These are phyloP conservation scores for Porphyra umbilicalis DNA, from an alignment of 31 red algal species.

Conservation along the genomic window DNA sequence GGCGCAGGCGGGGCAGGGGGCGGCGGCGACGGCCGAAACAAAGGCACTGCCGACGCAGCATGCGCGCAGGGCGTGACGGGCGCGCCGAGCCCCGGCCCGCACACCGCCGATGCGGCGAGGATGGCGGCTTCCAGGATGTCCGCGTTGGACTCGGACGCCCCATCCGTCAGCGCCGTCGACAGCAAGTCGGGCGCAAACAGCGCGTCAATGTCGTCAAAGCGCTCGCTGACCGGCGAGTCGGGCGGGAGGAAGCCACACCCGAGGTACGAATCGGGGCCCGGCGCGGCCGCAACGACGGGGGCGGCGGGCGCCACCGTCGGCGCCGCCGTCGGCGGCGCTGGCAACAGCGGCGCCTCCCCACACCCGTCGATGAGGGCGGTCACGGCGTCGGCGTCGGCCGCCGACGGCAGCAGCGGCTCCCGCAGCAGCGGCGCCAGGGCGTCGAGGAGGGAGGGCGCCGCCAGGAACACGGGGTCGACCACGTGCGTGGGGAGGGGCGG, in stretches of 20 bases:
- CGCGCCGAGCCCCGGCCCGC: neutral
- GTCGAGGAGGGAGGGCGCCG: neutral
- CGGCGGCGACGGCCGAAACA: no score
- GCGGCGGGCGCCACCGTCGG: neutral
- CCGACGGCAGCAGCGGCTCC: neutral
- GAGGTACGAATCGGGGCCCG: neutral
- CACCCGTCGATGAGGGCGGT: neutral
- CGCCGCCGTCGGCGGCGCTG: neutral
- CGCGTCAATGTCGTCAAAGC: neutral
- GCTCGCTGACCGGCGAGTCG: neutral
- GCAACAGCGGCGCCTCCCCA: neutral
- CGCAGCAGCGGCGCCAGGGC: neutral
- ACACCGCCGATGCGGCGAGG: neutral
- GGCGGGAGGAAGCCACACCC: neutral
- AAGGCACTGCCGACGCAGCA: neutral
- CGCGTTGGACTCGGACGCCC: neutral
- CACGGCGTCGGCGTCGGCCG: neutral
- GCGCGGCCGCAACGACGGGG: neutral
- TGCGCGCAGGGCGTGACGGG: no score
- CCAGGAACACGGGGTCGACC: no score
- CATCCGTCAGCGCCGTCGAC: neutral
- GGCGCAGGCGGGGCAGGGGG: neutral
- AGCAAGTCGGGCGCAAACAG: neutral
- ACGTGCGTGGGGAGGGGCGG: no score
- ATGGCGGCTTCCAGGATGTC: neutral